These are phyloP conservation scores for Reutealis trisperma DNA, from an alignment of 345 rosid genomes.

Conservation along the genomic window DNA sequence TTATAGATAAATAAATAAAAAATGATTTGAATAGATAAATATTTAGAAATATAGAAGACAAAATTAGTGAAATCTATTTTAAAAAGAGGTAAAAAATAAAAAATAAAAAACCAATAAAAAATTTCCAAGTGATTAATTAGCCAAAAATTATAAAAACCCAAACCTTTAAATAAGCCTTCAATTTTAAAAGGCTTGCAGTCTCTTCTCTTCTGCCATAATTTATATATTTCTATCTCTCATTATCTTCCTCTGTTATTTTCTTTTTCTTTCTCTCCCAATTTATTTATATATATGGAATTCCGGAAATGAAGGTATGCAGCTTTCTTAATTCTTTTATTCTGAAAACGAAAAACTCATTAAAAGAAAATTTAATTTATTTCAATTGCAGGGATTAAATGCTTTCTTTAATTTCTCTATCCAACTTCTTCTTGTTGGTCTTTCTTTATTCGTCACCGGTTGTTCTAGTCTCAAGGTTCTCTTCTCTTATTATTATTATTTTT, in stretches of 20 bases:
- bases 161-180: background rate
- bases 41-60: too few species aligned
- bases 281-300: background rate
- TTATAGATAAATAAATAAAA: too few species aligned
- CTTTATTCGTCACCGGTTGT: conserved; percentile 16
- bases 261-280: background rate
- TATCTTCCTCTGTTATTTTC: background rate
- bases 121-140: background rate
- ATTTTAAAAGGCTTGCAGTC: background rate
- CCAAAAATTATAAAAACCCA: background rate
- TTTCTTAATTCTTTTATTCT: background rate
- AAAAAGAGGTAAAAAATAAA: background rate
- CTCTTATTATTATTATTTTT: background rate
- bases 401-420: background rate
- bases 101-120: background rate
- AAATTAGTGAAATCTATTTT: too few species aligned
- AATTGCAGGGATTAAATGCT: conserved; percentile 26
- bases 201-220: background rate
- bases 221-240: background rate
- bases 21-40: too few species aligned
- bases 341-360: background rate
- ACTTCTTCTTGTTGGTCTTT: conserved; percentile 16
- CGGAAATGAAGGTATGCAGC: conserved; percentile 25
- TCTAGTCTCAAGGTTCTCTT: conserved; percentile 34
- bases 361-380: background rate